A percentile compares a stretch with the other conserved stretches of the same genome.
These are phyloP conservation scores for Cytospora piceicola DNA, from an alignment of 2,329 filamentous ascomycete species.

Conservation along the genomic window DNA sequence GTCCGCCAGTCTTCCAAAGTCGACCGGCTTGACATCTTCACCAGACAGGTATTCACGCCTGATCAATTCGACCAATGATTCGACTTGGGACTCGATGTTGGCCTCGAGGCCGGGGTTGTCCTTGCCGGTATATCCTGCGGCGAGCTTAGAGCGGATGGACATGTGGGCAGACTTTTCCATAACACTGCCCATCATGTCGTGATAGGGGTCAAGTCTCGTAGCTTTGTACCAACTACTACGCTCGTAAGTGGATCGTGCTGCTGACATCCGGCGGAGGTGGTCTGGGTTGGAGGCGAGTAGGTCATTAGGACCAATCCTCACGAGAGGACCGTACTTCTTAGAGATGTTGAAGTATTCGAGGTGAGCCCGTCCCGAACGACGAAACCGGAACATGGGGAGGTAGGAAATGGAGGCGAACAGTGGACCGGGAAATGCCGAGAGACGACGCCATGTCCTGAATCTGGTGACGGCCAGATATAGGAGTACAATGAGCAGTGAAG, in stretches of 20 bases:
- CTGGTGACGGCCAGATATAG: slow-evolving; percentile 16
- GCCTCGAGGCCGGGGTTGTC: slow-evolving; percentile 31
- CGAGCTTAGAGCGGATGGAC: slow-evolving; percentile 27
- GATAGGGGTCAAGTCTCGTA: slow-evolving; percentile 27
- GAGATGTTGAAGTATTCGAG: slow-evolving; percentile 21
- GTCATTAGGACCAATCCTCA: slow-evolving; percentile 27
- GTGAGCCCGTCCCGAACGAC: slow-evolving; percentile 16
- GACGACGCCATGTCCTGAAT: slow-evolving; percentile 23
- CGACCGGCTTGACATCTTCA: slow-evolving; percentile 16
- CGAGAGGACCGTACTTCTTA: slow-evolving; percentile 22
- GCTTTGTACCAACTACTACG: slow-evolving; percentile 26
- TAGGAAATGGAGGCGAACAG: slow-evolving; percentile 22
- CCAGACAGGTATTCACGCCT: slow-evolving; percentile 19
- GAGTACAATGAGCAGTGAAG: slow-evolving; percentile 3
- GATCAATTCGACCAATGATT: slow-evolving; percentile 27
- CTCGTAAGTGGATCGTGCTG: slow-evolving; percentile 20
- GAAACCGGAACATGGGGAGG: slow-evolving; percentile 19
- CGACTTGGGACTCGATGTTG: slow-evolving; percentile 27
- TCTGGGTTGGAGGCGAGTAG: slow-evolving; percentile 25
- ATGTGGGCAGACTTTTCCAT: slow-evolving; percentile 31
- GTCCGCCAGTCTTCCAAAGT: slow-evolving; percentile 31
- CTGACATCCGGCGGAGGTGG: slow-evolving; percentile 25
- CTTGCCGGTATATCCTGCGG: slow-evolving; percentile 31
- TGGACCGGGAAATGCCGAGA: slow-evolving; percentile 20
- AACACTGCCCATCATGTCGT: slow-evolving; percentile 33